Percentiles rank a stretch among this genome's conserved stretches.
Evolutionary conservation across 1,284 basidiomycete genomes (phyloP).

Genomic region (Naganishia albida): DNA sequence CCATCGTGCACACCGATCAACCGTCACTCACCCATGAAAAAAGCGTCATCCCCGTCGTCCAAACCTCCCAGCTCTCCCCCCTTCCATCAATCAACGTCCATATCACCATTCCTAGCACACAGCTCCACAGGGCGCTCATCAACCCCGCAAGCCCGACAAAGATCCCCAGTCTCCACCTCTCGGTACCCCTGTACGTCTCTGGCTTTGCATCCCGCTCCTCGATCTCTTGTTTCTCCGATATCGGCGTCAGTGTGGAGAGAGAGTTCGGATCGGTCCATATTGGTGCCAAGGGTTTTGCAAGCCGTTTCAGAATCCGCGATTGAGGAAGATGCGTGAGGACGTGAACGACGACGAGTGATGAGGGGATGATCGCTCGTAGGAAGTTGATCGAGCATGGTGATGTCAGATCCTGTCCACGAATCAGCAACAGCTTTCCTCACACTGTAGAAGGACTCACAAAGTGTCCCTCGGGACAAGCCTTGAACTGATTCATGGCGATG

Average conservation of each 20-base stretch:
- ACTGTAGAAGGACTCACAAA: slow-evolving; percentile 20
- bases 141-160: slow-evolving; percentile 39
- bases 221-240: slow-evolving; percentile 29
- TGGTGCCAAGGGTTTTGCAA: slow-evolving; percentile 32
- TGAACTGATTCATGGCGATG: background rate
- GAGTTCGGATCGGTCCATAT: slow-evolving; percentile 42
- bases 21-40: slow-evolving; percentile 46
- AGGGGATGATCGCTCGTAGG: slow-evolving; percentile 39
- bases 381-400: slow-evolving; percentile 38
- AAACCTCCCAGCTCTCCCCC: slow-evolving; percentile 30
- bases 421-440: slow-evolving; percentile 36
- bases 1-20: background rate
- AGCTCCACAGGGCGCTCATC: slow-evolving; percentile 44
- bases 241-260: slow-evolving; percentile 40
- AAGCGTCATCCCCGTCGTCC: slow-evolving; percentile 41
- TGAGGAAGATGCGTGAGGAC: slow-evolving; percentile 37
- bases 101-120: slow-evolving; percentile 39
- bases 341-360: slow-evolving; percentile 36
- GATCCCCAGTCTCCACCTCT: slow-evolving; percentile 40
- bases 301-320: slow-evolving; percentile 31
- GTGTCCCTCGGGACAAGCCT: slow-evolving; percentile 17
- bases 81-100: slow-evolving; percentile 30
- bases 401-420: slow-evolving; percentile 36
- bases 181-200: slow-evolving; percentile 32
- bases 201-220: slow-evolving; percentile 29